Base-by-base conservation (phyloP, 495 filamentous ascomycete species). In the Penicillium paradoxum region DNA sequence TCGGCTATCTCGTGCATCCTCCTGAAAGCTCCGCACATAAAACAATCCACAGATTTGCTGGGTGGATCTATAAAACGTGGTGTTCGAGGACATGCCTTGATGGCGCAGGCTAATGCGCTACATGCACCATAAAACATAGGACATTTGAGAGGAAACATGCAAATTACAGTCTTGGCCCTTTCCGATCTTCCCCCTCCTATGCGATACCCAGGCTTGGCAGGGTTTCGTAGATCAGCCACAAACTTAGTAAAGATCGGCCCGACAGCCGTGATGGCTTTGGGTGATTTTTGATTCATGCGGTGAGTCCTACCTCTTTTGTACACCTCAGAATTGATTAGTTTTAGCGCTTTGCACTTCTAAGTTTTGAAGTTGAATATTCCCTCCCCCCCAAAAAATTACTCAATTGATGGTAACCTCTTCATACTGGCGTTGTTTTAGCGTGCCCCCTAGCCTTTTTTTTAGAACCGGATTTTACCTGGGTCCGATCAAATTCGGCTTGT, bases 21-120 rank as follows among this genome's bases (percentile, higher is more conserved):
- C 13, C 41, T 42, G 27, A 60, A 54, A 53, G 62, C 59, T 57
- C 55, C 54, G 57, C 57, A 55, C 45, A 49, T 38, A 51, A 36
- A 60, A 49, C 36, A 55, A 61, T 57, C 61, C 57, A 48, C 52
- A 6, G 24, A 36, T 47, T 41, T 41, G 2, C 47, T 39, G 46
- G 5, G 24, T 48, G 37, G 37, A 17, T 27, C 21, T 37, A 33
- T 3, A 29, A 34, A 33, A 24, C 6, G 19, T 13, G 6, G 19
- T 13, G 6, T 5, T 11, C 14, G 6, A 8, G 7, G 18, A n/a
- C 19, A 32, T 19, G 4, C 33, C 19, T 4, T 10, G 6, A 17
- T 11, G 2, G 17, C 15, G 25, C 24, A 21, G 8, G 14, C 2
- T 34, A 36, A 24, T 30, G 13, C 15, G 7, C 24, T 24, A 10